phyloP scores from a whole-genome alignment of 352 stramenopile genomes.

The Phytopythium ostracodes region DNA sequence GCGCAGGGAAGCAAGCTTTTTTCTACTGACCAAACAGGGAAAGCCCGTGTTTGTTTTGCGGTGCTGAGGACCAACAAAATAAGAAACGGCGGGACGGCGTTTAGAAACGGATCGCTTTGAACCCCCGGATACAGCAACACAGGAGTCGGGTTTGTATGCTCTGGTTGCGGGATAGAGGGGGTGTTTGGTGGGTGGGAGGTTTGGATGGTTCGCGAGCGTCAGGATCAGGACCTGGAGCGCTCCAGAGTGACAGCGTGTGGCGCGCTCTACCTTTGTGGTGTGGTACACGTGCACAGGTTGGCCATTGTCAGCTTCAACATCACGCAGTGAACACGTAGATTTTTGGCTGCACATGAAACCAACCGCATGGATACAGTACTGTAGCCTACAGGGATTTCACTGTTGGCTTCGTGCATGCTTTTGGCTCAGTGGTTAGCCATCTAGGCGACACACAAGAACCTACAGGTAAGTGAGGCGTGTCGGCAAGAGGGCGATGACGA shows the following conservation, averaged over 20 bases:
- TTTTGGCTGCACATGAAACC: too few relatives aligned
- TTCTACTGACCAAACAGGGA: background rate
- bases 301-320: background rate
- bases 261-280: background rate
- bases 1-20: background rate
- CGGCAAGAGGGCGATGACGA: background rate
- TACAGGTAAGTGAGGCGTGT: background rate
- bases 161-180: background rate
- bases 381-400: background rate
- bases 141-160: background rate
- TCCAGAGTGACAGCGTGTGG: background rate
- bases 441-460: background rate
- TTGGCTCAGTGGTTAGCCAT: too few relatives aligned
- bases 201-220: constrained; percentile 2
- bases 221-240: background rate
- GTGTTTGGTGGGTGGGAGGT: constrained; percentile 4
- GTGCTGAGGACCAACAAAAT: constrained; percentile 3
- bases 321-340: too few relatives aligned
- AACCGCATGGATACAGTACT: background rate
- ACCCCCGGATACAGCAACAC: background rate
- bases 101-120: background rate
- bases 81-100: background rate
- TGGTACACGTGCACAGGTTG: background rate
- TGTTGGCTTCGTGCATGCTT: background rate
- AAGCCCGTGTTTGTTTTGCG: constrained; percentile 1